A percentile compares a stretch with the other conserved stretches of the same genome.
Evolutionary conservation across 495 filamentous ascomycete genomes (phyloP).

Genomic region (Massariosphaeria phaeospora): DNA sequence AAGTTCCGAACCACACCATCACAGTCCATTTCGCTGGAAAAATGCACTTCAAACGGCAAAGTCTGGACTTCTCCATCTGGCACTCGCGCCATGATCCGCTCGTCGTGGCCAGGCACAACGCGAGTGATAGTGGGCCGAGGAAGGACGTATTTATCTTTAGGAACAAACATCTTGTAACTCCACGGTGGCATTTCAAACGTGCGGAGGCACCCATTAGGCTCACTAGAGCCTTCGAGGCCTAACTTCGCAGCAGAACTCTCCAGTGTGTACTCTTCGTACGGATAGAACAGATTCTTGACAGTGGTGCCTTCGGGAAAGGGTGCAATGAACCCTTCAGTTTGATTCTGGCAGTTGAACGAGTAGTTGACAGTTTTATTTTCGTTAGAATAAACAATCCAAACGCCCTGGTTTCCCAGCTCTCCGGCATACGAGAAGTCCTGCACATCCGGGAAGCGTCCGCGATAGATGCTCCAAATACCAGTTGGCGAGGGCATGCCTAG

Average conservation of each 20-base stretch:
- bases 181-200: constrained; percentile 52
- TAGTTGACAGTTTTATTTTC: constrained; percentile 54
- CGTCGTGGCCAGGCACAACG: constrained; percentile 62
- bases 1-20: constrained; percentile 44
- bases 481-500: constrained; percentile 54
- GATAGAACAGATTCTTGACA: constrained; percentile 65
- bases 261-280: constrained; percentile 54
- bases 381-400: constrained; percentile 69
- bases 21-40: constrained; percentile 62
- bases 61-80: constrained; percentile 44
- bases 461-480: constrained; percentile 62
- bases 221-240: constrained; percentile 44
- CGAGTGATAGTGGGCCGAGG: constrained; percentile 64
- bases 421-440: constrained; percentile 50
- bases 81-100: constrained; percentile 51
- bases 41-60: constrained; percentile 53
- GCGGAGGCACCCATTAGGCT: constrained; percentile 55
- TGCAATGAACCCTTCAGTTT: constrained; percentile 49
- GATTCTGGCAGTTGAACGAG: constrained; percentile 55
- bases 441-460: constrained; percentile 47
- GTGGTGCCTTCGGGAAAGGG: constrained; percentile 54
- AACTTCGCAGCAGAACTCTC: constrained; percentile 39
- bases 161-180: constrained; percentile 62
- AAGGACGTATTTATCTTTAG: constrained; percentile 45
- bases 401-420: constrained; percentile 47